phyloP scores from a whole-genome alignment of 352 stramenopile species.

The Globisporangium parvum region DNA sequence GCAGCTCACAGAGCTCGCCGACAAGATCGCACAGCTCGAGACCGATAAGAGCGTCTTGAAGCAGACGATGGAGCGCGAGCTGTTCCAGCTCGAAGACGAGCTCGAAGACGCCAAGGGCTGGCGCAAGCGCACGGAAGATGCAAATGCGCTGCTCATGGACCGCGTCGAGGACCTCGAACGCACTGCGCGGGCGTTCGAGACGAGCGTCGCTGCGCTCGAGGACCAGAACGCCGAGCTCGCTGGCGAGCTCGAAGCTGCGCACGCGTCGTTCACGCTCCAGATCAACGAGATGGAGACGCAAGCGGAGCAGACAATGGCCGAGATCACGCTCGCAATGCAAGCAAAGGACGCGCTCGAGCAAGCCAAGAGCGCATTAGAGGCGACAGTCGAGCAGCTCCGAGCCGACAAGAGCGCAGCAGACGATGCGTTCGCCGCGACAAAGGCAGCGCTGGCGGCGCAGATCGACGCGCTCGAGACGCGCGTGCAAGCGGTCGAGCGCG shows the following conservation, averaged over 20 bases:
- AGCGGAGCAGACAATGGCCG: conserved; percentile 30
- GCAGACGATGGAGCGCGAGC: conserved; percentile 11
- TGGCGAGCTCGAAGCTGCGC: conserved; percentile 15
- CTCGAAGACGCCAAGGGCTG: conserved; percentile 40
- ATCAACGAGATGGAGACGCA: conserved; percentile 23
- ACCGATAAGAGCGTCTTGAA: conserved; percentile 29
- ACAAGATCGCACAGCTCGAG: conserved; percentile 56
- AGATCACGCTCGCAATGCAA: conserved; percentile 23
- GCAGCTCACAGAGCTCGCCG: conserved; percentile 46
- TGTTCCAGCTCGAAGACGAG: conserved; percentile 29
- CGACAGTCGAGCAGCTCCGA: conserved; percentile 10
- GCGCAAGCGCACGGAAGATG: conserved; percentile 40
- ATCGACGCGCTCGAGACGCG: not conserved
- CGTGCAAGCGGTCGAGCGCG: not conserved
- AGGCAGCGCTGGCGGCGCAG: not conserved
- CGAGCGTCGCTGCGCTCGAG: conserved; percentile 12
- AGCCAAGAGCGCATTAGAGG: conserved; percentile 7
- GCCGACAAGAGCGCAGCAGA: conserved; percentile 13
- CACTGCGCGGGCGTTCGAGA: conserved; percentile 19
- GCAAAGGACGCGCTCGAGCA: conserved; percentile 20
- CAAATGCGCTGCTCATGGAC: conserved; percentile 31
- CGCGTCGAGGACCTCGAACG: conserved; percentile 13
- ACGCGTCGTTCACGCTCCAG: conserved; percentile 19
- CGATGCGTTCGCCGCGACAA: conserved; percentile 1
- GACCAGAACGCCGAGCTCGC: conserved; percentile 33